phyloP scores from a whole-genome alignment of 257 asterid genomes.

The Leptodermis oblonga region DNA sequence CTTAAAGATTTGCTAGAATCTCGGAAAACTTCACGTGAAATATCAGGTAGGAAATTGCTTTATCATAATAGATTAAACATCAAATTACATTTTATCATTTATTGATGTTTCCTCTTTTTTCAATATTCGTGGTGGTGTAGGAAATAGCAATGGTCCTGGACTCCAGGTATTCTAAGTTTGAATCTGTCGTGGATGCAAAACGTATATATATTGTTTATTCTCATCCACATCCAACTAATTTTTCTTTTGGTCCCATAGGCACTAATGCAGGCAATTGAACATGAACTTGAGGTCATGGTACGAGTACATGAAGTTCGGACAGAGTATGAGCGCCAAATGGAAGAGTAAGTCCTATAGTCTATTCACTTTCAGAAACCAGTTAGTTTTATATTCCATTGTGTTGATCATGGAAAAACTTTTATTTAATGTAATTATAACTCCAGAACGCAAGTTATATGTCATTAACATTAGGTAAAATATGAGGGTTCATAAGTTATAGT shows the following conservation, averaged over 20 bases:
- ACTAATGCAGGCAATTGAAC: conserved; percentile 73
- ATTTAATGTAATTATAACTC: neutral
- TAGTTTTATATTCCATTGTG: neutral
- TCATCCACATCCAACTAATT: conserved; percentile 4
- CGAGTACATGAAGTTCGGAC: conserved; percentile 94
- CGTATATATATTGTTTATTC: too few relatives aligned
- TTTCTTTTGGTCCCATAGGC: conserved; percentile 41
- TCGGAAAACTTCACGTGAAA: conserved; percentile 78
- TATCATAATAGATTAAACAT: conserved; percentile 1
- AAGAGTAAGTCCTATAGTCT: conserved; percentile 57
- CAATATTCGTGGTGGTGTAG: conserved; percentile 33
- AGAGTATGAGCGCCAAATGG: conserved; percentile 85
- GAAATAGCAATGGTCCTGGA: conserved; percentile 62
- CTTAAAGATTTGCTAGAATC: conserved; percentile 92
- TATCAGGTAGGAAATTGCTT: conserved; percentile 42
- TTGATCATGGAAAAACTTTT: neutral
- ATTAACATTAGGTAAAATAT: neutral
- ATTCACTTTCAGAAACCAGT: conserved; percentile 2
- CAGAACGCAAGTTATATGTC: neutral
- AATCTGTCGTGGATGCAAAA: neutral
- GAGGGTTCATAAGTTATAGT: neutral
- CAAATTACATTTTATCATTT: conserved; percentile 3
- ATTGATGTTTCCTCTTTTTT: conserved; percentile 6
- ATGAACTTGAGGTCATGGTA: conserved; percentile 91
- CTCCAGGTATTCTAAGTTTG: conserved; percentile 48